These are phyloP conservation scores for Sophora flavescens DNA, from an alignment of 306 rosid genomes.

Conservation along the genomic window DNA sequence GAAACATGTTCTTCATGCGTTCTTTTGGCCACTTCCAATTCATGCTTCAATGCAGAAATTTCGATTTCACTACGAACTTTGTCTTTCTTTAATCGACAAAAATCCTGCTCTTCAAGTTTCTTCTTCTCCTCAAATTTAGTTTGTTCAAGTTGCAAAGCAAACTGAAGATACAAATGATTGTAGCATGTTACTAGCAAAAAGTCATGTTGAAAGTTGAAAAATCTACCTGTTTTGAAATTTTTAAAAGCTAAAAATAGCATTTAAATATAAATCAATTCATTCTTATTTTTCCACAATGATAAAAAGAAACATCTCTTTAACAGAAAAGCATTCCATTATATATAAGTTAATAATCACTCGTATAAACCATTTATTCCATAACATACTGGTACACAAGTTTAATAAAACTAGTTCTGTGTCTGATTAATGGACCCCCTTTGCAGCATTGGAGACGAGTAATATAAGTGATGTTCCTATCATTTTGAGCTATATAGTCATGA, in stretches of 20 bases:
- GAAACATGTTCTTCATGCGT: conserved; percentile 63
- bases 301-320: conserved; percentile 32
- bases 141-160: conserved; percentile 70
- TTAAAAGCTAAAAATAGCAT: conserved; percentile 21
- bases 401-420: conserved; percentile 14
- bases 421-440: conserved; percentile 24
- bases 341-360: conserved; percentile 17
- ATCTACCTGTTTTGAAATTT: conserved; percentile 25
- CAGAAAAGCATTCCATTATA: conserved; percentile 35
- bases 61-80: conserved; percentile 65
- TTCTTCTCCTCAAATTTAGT: conserved; percentile 75
- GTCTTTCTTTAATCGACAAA: conserved; percentile 69
- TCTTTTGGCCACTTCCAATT: conserved; percentile 67
- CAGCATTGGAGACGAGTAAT: conserved; percentile 34
- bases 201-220: conserved; percentile 20
- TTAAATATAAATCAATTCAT: conserved; percentile 34
- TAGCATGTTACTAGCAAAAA: conserved; percentile 42
- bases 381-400: conserved; percentile 12
- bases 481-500: conserved; percentile 24
- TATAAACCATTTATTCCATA: conserved; percentile 26
- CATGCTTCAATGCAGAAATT: conserved; percentile 72
- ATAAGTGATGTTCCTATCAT: conserved; percentile 5
- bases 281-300: conserved; percentile 3
- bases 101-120: conserved; percentile 81
- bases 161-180: conserved; percentile 37